These are phyloP conservation scores for Tilletia indica DNA, from an alignment of 1,284 basidiomycete species.

Conservation along the genomic window DNA sequence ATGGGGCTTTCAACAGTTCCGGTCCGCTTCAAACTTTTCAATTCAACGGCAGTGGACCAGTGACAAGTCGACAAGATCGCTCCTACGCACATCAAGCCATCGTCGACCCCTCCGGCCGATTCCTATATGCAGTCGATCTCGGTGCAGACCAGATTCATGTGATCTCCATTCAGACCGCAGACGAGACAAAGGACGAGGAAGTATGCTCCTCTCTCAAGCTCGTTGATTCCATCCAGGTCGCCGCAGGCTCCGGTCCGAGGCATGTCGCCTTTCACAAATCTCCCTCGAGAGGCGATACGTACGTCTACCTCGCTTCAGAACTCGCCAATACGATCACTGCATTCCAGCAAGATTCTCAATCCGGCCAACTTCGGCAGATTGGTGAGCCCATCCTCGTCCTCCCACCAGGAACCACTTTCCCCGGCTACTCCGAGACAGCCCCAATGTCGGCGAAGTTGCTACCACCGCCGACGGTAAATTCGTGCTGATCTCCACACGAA, in stretches of 20 bases:
- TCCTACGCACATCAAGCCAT: slow-evolving; percentile 43
- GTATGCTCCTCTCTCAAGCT: slow-evolving; percentile 5
- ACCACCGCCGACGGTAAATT: slow-evolving; percentile 33
- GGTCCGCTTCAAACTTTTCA: slow-evolving; percentile 23
- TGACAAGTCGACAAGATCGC: slow-evolving; percentile 37
- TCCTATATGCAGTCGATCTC: slow-evolving; percentile 42
- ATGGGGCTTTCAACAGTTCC: not conserved
- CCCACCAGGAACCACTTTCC: slow-evolving; percentile 32
- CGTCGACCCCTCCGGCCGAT: slow-evolving; percentile 30
- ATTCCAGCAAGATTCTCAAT: slow-evolving; percentile 25
- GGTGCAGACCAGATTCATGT: slow-evolving; percentile 43
- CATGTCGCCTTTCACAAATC: slow-evolving; percentile 31
- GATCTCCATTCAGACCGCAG: slow-evolving; percentile 9
- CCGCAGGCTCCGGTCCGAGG: slow-evolving; percentile 29
- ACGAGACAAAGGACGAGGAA: not conserved
- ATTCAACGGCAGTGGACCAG: slow-evolving; percentile 35
- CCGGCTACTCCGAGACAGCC: slow-evolving; percentile 25
- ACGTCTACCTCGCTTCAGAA: slow-evolving; percentile 41
- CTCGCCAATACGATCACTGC: slow-evolving; percentile 34
- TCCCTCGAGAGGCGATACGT: not conserved
- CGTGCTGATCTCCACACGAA: slow-evolving; percentile 19
- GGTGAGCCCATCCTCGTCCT: slow-evolving; percentile 28
- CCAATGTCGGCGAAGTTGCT: slow-evolving; percentile 38
- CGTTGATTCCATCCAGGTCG: slow-evolving; percentile 25
- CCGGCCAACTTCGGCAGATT: slow-evolving; percentile 22